These are phyloP conservation scores for Leptoxyphium fumago DNA, from an alignment of 2,329 filamentous ascomycete species.

Conservation along the genomic window DNA sequence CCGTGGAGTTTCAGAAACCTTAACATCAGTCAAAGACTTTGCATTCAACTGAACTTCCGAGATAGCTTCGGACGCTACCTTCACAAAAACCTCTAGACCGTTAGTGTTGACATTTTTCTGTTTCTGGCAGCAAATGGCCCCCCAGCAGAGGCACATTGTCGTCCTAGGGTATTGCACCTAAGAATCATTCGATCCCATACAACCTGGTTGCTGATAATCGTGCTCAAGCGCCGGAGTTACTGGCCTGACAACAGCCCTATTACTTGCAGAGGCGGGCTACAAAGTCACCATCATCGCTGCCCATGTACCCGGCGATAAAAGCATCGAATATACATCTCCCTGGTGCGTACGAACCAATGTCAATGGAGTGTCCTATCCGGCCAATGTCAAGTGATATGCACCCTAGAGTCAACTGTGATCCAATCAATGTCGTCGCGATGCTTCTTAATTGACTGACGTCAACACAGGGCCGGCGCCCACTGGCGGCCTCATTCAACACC, in stretches of 20 bases:
- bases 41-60: too few species aligned
- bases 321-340: conserved; percentile 29
- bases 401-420: neutral
- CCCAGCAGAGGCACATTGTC: conserved; percentile 2
- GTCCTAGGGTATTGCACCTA: conserved; percentile 8
- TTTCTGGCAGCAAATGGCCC: too few species aligned
- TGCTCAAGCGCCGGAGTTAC: conserved; percentile 29
- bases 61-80: too few species aligned
- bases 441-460: conserved; percentile 2
- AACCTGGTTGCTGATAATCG: conserved; percentile 1
- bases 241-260: conserved; percentile 31
- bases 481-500: conserved; percentile 29
- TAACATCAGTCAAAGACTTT: too few species aligned
- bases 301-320: conserved; percentile 27
- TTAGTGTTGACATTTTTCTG: too few species aligned
- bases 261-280: conserved; percentile 26
- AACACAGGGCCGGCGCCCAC: conserved; percentile 31
- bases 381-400: too few species aligned
- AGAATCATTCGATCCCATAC: conserved; percentile 1
- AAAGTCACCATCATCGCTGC: conserved; percentile 29
- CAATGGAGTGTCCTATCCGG: too few species aligned
- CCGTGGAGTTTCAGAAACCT: too few species aligned
- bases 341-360: conserved; percentile 18
- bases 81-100: too few species aligned
- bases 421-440: neutral